phyloP scores from a whole-genome alignment of 2,329 filamentous ascomycete genomes.

The Nothophoma quercina region DNA sequence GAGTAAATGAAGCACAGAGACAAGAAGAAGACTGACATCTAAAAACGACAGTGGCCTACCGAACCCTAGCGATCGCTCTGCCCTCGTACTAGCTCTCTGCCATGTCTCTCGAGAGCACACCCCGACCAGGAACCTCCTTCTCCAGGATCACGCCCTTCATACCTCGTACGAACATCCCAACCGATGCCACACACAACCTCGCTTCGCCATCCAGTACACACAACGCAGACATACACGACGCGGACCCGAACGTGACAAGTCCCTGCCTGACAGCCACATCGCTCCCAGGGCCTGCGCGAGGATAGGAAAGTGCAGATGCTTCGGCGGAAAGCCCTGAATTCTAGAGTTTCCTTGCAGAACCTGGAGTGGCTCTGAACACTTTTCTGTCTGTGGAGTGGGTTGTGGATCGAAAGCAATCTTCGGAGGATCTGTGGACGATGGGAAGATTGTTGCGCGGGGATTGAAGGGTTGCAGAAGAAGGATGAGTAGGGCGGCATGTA shows the following conservation, averaged over 20 bases:
- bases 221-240: conserved; percentile 24
- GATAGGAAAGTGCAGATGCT: conserved; percentile 16
- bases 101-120: no score
- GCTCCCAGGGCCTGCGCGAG: conserved; percentile 21
- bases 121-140: no score
- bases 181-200: not conserved
- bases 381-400: conserved; percentile 13
- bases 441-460: no score
- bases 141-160: not conserved
- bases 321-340: conserved; percentile 12
- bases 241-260: conserved; percentile 18
- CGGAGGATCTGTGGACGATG: conserved; percentile 7
- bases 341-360: conserved; percentile 11
- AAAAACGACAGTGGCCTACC: no score
- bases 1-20: no score
- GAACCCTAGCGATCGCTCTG: no score
- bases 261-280: conserved; percentile 13
- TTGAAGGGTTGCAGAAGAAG: not conserved
- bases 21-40: no score
- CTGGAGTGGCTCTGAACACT: conserved; percentile 26
- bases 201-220: conserved; percentile 17
- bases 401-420: conserved; percentile 19
- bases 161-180: not conserved
- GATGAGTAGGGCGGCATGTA: not conserved
- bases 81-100: no score